A percentile compares a stretch with the other conserved stretches of the same genome.
These are phyloP conservation scores for Adansonia rubrostipa DNA, from an alignment of 441 rosid genomes.

Conservation along the genomic window DNA sequence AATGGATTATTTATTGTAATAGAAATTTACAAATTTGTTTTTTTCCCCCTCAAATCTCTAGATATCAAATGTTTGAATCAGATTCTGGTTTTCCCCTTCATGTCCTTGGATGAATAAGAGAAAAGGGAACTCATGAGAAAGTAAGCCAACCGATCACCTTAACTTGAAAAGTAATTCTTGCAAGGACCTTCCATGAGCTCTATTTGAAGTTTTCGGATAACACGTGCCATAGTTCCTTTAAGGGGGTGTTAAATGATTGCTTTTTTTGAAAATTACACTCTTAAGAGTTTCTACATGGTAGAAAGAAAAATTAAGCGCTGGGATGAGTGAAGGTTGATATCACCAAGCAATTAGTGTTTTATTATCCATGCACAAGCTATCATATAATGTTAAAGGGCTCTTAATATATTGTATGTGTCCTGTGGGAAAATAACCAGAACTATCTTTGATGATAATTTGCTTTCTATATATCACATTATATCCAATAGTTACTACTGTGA, in stretches of 20 bases:
- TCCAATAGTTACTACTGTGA: too few species aligned
- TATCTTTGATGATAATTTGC: neutral
- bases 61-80: neutral
- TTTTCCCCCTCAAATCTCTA: neutral
- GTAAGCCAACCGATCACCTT: neutral
- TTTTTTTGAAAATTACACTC: neutral
- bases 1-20: neutral
- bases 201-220: neutral
- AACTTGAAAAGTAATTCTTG: neutral
- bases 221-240: neutral
- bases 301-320: neutral
- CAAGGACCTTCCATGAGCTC: too few species aligned
- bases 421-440: neutral
- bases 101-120: neutral
- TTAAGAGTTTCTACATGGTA: neutral
- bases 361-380: neutral
- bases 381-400: neutral
- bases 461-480: too few species aligned
- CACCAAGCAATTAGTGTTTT: neutral
- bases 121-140: neutral
- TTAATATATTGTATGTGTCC: constrained; percentile 1
- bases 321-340: neutral
- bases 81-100: neutral
- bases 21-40: neutral
- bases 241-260: neutral